Conservation (phyloP, 2,329 filamentous ascomycete species). For the Botrytis galanthina region DNA sequence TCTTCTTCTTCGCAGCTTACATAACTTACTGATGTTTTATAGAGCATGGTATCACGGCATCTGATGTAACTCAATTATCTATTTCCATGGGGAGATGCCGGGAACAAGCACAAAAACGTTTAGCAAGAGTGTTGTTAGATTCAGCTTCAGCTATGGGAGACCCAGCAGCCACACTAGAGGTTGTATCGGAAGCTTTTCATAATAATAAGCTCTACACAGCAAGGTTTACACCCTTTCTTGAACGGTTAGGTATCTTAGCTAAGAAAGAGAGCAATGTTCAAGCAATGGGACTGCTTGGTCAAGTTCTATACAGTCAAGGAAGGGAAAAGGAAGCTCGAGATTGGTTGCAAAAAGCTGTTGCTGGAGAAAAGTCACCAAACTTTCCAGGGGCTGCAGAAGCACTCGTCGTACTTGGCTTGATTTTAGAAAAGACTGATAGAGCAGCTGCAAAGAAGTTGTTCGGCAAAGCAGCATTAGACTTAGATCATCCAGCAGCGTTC, state of each 20-base stretch:
- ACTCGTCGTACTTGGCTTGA: conserved; percentile 29
- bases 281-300: conserved; percentile 36
- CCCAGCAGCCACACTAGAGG: conserved; percentile 30
- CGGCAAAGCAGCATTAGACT: conserved; percentile 35
- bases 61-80: conserved; percentile 30
- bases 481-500: conserved; percentile 36
- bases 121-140: conserved; percentile 31
- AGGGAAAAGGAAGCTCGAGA: conserved; percentile 29
- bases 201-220: conserved; percentile 9
- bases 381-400: conserved; percentile 35
- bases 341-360: conserved; percentile 32
- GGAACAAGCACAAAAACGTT: conserved; percentile 23
- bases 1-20: background rate
- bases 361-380: conserved; percentile 20
- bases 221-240: conserved; percentile 23
- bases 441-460: conserved; percentile 31
- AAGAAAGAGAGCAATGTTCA: conserved; percentile 32
- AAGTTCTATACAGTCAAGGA: conserved; percentile 28
- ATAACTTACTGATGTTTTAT: background rate
- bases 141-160: conserved; percentile 35
- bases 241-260: conserved; percentile 30
- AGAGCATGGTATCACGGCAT: conserved; percentile 32
- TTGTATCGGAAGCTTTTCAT: conserved; percentile 28
- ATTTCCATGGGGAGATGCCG: conserved; percentile 30
- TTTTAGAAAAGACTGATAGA: conserved; percentile 25